A percentile compares a stretch with the other conserved stretches of the same genome.
These are phyloP conservation scores for Posidonia oceanica DNA, from an alignment of 116 monocot genomes.

Conservation along the genomic window DNA sequence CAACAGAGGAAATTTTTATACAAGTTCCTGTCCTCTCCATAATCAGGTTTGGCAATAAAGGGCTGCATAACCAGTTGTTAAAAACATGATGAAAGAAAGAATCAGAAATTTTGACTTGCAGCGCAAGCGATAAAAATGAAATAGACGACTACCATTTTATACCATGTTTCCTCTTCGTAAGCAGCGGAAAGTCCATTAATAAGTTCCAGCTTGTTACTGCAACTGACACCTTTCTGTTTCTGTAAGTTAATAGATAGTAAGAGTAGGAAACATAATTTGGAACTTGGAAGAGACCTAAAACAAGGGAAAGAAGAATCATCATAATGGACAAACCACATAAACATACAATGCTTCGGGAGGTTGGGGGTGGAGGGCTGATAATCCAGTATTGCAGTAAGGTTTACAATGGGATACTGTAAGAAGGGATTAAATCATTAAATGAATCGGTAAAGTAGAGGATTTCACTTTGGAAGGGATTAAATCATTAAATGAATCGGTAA, in stretches of 20 bases:
- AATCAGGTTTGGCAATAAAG: constrained; percentile 31
- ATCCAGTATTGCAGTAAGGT: no score
- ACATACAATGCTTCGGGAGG: no score
- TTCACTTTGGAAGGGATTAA: no score
- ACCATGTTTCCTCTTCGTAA: constrained; percentile 61
- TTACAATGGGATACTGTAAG: no score
- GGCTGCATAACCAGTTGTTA: constrained; percentile 31
- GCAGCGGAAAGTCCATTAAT: constrained; percentile 30
- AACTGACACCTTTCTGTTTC: constrained; percentile 31
- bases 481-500: no score
- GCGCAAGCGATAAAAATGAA: neutral
- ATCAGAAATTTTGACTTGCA: neutral
- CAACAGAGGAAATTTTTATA: constrained; percentile 49
- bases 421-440: no score
- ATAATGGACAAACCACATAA: no score
- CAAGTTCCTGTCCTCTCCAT: constrained; percentile 40
- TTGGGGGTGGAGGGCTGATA: no score
- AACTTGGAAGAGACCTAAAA: no score
- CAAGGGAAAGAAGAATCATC: no score
- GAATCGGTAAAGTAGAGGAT: no score
- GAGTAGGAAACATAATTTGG: neutral
- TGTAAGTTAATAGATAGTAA: neutral
- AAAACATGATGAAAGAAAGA: neutral
- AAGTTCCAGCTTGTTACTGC: constrained; percentile 36
- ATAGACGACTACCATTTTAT: constrained; percentile 6